Evolutionary conservation across 352 stramenopile species (phyloP).

Genomic region (Globisporangium acanthophoron): DNA sequence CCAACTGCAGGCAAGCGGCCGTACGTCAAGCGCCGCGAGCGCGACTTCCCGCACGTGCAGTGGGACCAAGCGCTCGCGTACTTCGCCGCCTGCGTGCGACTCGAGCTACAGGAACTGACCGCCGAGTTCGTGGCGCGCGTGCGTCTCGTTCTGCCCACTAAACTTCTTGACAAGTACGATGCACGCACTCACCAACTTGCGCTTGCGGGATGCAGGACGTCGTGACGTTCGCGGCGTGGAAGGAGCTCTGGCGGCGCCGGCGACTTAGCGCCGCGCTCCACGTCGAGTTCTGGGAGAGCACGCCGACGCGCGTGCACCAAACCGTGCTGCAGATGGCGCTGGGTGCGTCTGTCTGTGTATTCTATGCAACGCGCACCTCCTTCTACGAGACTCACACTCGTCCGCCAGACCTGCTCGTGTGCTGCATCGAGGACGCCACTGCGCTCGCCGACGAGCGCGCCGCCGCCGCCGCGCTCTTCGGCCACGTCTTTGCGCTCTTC

Average conservation of each 20-base stretch:
- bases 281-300: conserved; percentile 76
- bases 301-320: conserved; percentile 45
- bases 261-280: conserved; percentile 58
- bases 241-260: conserved; percentile 35
- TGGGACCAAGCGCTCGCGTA: conserved; percentile 31
- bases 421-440: conserved; percentile 20
- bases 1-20: background rate
- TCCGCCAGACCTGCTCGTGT: conserved; percentile 29
- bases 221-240: conserved; percentile 36
- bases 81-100: conserved; percentile 28
- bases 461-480: conserved; percentile 23
- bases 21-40: conserved; percentile 20
- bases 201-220: conserved; percentile 11
- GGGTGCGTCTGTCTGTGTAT: conserved; percentile 13
- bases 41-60: conserved; percentile 16
- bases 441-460: background rate
- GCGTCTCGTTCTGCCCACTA: background rate
- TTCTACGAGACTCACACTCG: background rate
- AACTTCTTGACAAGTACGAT: no score
- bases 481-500: conserved; percentile 55
- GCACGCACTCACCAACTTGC: background rate
- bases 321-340: conserved; percentile 50
- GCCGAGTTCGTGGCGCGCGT: conserved; percentile 30
- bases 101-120: conserved; percentile 34
- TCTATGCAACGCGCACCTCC: no score